phyloP scores from a whole-genome alignment of 805 yeast species.

The Lipomyces spencermartinsiae region DNA sequence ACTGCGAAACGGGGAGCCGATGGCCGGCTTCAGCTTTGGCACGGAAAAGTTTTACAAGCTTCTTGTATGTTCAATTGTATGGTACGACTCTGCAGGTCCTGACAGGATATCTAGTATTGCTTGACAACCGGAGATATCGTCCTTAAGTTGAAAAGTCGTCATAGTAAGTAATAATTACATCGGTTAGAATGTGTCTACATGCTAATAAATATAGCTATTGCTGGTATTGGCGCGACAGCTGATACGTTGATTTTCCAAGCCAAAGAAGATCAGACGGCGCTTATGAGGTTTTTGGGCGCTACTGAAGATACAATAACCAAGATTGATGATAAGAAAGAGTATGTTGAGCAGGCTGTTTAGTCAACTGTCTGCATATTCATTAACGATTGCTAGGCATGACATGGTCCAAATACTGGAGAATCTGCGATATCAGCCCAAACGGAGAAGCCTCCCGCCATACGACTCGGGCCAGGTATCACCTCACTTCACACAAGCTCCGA shows the following conservation, averaged over 20 bases:
- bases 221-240: slow-evolving; percentile 20
- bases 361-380: too few species aligned
- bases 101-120: slow-evolving; percentile 20
- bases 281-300: slow-evolving; percentile 9
- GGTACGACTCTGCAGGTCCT: not conserved
- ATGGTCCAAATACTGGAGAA: slow-evolving; percentile 1
- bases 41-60: slow-evolving; percentile 9
- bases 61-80: slow-evolving; percentile 6
- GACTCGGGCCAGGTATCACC: slow-evolving; percentile 2
- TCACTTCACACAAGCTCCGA: not conserved
- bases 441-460: slow-evolving; percentile 4
- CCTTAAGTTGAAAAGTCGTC: slow-evolving; percentile 25
- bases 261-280: not conserved
- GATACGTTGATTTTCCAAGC: slow-evolving; percentile 18
- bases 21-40: slow-evolving; percentile 16
- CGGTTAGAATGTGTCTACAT: too few species aligned
- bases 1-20: not conserved
- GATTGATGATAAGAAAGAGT: slow-evolving; percentile 11
- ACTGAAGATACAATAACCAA: slow-evolving; percentile 6
- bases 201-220: slow-evolving; percentile 3
- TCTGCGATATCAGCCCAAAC: not conserved
- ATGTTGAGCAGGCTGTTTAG: not conserved
- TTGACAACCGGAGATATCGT: slow-evolving; percentile 16
- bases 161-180: slow-evolving; percentile 8
- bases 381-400: not conserved